phyloP scores from a whole-genome alignment of 441 rosid species.

The Aquilaria agallochum region DNA sequence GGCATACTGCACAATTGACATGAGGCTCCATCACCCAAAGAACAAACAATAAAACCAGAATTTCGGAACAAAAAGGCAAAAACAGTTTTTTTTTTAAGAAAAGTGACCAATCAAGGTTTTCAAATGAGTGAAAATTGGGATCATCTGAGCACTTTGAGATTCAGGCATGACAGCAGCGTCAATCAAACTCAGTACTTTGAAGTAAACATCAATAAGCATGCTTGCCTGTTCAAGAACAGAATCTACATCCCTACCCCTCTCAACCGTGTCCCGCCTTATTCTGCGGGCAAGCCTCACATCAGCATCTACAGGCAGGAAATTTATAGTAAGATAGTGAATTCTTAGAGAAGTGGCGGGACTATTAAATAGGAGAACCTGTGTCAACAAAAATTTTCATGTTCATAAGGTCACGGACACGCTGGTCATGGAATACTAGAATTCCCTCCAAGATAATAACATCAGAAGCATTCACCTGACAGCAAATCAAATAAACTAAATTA shows the following conservation, averaged over 20 bases:
- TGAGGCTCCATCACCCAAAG: slow-evolving; percentile 6
- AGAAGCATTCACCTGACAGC: slow-evolving; percentile 85
- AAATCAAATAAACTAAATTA: slow-evolving; percentile 2
- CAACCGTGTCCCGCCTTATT: slow-evolving; percentile 87
- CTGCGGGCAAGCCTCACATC: slow-evolving; percentile 98
- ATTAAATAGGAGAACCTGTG: slow-evolving; percentile 51
- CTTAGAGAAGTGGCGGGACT: neutral
- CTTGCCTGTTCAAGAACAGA: slow-evolving; percentile 93
- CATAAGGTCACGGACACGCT: slow-evolving; percentile 83
- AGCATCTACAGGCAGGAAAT: slow-evolving; percentile 60
- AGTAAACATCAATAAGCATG: slow-evolving; percentile 5
- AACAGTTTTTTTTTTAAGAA: neutral
- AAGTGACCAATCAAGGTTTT: neutral
- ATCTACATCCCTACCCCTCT: slow-evolving; percentile 84
- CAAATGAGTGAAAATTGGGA: slow-evolving; percentile 1
- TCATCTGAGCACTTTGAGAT: neutral
- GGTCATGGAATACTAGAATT: slow-evolving; percentile 90
- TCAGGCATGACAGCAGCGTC: too few species aligned
- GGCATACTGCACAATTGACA: slow-evolving; percentile 67
- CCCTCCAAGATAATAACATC: slow-evolving; percentile 98
- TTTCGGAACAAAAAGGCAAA: neutral
- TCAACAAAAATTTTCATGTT: slow-evolving; percentile 96
- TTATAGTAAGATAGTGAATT: slow-evolving; percentile 15
- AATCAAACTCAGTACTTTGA: neutral
- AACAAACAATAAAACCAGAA: slow-evolving; percentile 1